Evolutionary conservation across 176 grass and related monocot species (phyloP).

Genomic region (Tillandsia fasciculata): DNA sequence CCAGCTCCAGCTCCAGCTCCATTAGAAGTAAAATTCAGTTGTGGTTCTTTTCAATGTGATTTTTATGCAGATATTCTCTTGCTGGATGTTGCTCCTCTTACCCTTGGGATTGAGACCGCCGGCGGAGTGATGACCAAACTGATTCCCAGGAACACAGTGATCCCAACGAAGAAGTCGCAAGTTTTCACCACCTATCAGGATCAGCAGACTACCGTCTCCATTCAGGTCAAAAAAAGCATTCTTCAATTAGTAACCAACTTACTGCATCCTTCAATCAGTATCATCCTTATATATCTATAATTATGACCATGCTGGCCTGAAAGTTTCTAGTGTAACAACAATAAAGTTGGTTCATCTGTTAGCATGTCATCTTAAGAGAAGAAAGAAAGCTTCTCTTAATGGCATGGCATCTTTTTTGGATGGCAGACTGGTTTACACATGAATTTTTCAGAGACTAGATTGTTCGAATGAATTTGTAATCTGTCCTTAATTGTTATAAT

Average conservation of each 20-base stretch:
- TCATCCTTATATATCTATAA: too few species aligned
- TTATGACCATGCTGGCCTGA: too few species aligned
- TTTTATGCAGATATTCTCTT: slow-evolving; percentile 4
- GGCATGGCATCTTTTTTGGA: too few species aligned
- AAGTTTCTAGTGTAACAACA: too few species aligned
- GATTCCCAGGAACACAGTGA: slow-evolving; percentile 22
- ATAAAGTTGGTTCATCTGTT: too few species aligned
- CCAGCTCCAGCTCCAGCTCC: neutral
- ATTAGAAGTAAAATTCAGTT: neutral
- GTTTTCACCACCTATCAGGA: slow-evolving; percentile 22
- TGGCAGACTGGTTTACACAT: too few species aligned
- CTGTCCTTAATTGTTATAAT: neutral
- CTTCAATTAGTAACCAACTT: too few species aligned
- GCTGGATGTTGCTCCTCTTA: slow-evolving; percentile 13
- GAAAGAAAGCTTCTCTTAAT: too few species aligned
- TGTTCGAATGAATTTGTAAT: neutral
- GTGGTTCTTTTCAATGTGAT: neutral
- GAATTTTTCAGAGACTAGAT: too few species aligned
- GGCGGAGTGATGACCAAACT: slow-evolving; percentile 33
- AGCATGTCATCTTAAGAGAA: too few species aligned
- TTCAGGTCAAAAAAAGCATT: slow-evolving; percentile 4
- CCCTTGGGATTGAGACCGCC: slow-evolving; percentile 18
- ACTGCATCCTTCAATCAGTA: too few species aligned
- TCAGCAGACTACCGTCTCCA: slow-evolving; percentile 17
- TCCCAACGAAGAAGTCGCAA: slow-evolving; percentile 23